Evolutionary conservation across 139 green algal species (phyloP).

Genomic region (Micractinium conductrix): DNA sequence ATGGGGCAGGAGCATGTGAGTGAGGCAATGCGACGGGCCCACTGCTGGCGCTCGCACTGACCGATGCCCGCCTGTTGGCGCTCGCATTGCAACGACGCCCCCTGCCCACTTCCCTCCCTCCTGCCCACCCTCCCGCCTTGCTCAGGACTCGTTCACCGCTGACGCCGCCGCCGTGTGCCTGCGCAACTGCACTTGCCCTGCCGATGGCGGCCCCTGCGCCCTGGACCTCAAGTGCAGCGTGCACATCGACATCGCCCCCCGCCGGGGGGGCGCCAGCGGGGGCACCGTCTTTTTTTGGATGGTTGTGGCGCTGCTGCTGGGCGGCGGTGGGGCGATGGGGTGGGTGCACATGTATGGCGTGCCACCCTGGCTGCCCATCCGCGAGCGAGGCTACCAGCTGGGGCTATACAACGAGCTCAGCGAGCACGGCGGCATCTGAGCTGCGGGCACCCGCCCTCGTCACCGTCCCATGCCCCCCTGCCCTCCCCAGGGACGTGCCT

Average conservation of each 20-base stretch:
- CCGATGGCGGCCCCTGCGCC: slow-evolving; percentile 32
- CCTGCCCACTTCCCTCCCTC: not conserved
- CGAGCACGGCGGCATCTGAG: slow-evolving; percentile 32
- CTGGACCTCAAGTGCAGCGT: slow-evolving; percentile 27
- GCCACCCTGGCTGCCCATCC: slow-evolving; percentile 41
- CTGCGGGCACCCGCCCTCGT: too few relatives aligned
- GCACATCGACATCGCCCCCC: not conserved
- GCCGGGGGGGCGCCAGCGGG: not conserved
- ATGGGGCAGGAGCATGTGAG: too few relatives aligned
- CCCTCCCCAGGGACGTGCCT: too few relatives aligned
- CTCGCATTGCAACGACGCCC: too few relatives aligned
- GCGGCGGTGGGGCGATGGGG: not conserved
- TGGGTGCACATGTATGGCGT: slow-evolving; percentile 30
- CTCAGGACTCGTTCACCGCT: slow-evolving; percentile 29
- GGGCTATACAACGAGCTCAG: slow-evolving; percentile 24
- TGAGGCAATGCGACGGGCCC: too few relatives aligned
- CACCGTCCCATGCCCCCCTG: too few relatives aligned
- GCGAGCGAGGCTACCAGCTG: not conserved
- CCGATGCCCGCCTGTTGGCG: too few relatives aligned
- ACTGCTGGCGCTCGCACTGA: too few relatives aligned
- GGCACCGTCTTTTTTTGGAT: slow-evolving; percentile 18
- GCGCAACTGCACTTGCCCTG: slow-evolving; percentile 41
- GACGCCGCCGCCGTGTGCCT: slow-evolving; percentile 10
- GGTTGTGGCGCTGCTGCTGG: not conserved
- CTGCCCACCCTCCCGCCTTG: too few relatives aligned